Base-by-base conservation (phyloP, 2,329 filamentous ascomycete species). In the Botrytis hyacinthi region DNA sequence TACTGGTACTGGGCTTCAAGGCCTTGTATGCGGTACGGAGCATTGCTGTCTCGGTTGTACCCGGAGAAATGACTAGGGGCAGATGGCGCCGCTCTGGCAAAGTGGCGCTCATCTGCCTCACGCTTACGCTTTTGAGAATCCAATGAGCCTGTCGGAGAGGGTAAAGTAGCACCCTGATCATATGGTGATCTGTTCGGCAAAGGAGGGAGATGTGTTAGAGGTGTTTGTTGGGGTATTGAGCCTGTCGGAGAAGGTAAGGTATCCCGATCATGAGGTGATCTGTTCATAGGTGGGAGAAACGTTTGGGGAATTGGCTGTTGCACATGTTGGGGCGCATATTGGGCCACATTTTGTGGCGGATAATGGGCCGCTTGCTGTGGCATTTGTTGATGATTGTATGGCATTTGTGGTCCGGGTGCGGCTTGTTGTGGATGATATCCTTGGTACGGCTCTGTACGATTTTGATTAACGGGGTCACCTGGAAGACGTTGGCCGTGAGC, bases 401-500 rank as follows among this genome's bases (percentile, higher is more conserved):
- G 10, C 29, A 68, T 40, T 22, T 26, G 35, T 16, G 48, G 48
- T 5, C 40, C 26, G n/a, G 54, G 54, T 6, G n/a, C 8, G 54
- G 18, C 20, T 54, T 29, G 48, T 22, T 51, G 66, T 57, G 48
- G 26, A n/a, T 14, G 48, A 26, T n/a, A 37, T 35, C 18, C 35
- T 16, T 37, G 32, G 10, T 37, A 18, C 4, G 74, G 77, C 2
- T 74, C 72, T 44, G 72, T 73, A 74, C 77, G 70, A 14, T 74
- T 74, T 46, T 72, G 75, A 37, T 78, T 76, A 42, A 76, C 73
- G 44, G 78, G 66, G 71, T 78, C 60, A 62, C 76, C 77, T 32
- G 71, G 54, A 18, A 84, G 76, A 29, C 82, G 83, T 73, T 83
- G 82, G 29, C 83, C 83, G 74, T 84, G 81, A 26, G 82, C 81